Percentiles rank a stretch among this genome's conserved stretches.
These are phyloP conservation scores for Russula virescens DNA, from an alignment of 768 basidiomycete species.

Conservation along the genomic window DNA sequence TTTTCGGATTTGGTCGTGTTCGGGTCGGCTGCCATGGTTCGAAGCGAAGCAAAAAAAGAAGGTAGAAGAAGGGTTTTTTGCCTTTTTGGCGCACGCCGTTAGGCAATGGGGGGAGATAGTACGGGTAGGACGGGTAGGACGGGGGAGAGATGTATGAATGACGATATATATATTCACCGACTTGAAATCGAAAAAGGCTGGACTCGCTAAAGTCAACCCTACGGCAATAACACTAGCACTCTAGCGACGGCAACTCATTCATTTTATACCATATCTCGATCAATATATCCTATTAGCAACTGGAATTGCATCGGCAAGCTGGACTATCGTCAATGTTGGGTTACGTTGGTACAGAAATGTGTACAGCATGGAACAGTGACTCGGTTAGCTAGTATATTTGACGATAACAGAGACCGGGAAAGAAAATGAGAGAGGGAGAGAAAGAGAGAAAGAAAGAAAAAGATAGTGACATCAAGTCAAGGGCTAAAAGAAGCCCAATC, in stretches of 20 bases:
- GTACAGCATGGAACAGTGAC: neutral
- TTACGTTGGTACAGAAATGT: neutral
- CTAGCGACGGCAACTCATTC: neutral
- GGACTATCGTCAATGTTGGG: no score
- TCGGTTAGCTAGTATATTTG: constrained; percentile 5
- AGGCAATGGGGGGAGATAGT: no score
- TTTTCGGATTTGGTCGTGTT: neutral
- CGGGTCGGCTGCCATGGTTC: neutral
- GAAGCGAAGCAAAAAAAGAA: neutral
- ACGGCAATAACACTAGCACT: neutral
- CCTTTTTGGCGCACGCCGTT: no score
- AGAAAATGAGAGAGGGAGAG: neutral
- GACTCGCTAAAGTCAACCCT: neutral
- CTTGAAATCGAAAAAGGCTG: no score
- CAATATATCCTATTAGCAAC: neutral
- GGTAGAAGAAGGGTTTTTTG: no score
- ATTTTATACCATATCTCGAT: neutral
- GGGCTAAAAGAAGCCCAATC: neutral
- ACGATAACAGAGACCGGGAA: neutral
- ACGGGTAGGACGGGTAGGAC: no score
- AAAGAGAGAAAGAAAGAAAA: neutral
- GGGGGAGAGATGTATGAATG: no score
- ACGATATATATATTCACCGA: no score
- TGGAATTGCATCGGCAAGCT: neutral
- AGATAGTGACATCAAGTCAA: neutral